phyloP scores from a whole-genome alignment of 345 rosid genomes.

The Hirschfeldia incana region DNA sequence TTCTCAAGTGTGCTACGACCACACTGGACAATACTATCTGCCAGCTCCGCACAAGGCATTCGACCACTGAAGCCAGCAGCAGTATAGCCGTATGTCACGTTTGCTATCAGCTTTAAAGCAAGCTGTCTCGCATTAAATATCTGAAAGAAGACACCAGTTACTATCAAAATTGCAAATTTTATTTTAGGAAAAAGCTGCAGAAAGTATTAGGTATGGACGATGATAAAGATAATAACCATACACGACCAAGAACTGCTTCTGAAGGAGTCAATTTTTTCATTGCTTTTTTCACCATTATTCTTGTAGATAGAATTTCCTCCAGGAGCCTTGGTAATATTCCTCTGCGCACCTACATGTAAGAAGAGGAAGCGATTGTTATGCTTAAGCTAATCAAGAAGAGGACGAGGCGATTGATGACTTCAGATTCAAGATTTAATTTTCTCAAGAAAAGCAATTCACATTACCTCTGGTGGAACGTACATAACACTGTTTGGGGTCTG shows the following conservation, averaged over 20 bases:
- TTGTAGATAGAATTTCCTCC: slow-evolving; percentile 91
- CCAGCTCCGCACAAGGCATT: slow-evolving; percentile 99
- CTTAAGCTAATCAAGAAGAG: slow-evolving; percentile 21
- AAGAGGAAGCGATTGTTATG: slow-evolving; percentile 1
- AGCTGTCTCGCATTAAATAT: slow-evolving; percentile 96
- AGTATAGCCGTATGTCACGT: slow-evolving; percentile 95
- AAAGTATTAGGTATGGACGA: too few species aligned
- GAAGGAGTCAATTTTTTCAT: slow-evolving; percentile 85
- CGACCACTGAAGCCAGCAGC: slow-evolving; percentile 99
- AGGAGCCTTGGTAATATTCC: slow-evolving; percentile 85
- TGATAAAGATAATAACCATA: slow-evolving; percentile 45
- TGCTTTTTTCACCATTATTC: slow-evolving; percentile 91
- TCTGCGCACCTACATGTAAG: slow-evolving; percentile 55
- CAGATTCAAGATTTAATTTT: neutral
- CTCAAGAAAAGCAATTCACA: slow-evolving; percentile 15
- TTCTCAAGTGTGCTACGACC: slow-evolving; percentile 92
- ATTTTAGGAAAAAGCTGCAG: neutral
- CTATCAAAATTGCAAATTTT: slow-evolving; percentile 1
- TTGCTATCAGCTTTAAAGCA: slow-evolving; percentile 96
- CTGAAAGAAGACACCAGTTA: slow-evolving; percentile 53
- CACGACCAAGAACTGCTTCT: slow-evolving; percentile 81
- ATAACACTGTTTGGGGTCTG: slow-evolving; percentile 81
- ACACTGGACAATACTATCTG: slow-evolving; percentile 98
- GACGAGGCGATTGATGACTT: slow-evolving; percentile 10
- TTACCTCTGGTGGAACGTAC: slow-evolving; percentile 83